Conservation (phyloP, 1,139 yeast genomes). For the Protomyces arabidopsidicola region DNA sequence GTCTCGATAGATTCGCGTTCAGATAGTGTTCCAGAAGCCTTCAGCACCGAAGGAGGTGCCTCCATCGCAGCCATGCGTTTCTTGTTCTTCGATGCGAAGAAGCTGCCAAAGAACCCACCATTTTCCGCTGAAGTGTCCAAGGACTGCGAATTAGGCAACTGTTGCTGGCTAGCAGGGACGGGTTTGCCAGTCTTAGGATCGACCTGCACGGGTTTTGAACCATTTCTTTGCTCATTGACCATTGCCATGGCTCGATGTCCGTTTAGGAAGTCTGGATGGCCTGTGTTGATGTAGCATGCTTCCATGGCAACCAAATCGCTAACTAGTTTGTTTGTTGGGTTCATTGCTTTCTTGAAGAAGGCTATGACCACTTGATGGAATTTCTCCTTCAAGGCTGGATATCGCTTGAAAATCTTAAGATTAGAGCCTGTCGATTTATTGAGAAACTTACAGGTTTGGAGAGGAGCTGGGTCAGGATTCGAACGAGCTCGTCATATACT, state of each 20-base stretch:
- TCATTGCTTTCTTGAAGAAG: constrained; percentile 70
- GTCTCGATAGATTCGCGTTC: constrained; percentile 96
- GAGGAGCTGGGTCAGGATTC: constrained; percentile 81
- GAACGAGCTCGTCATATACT: constrained; percentile 88
- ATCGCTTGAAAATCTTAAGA: constrained; percentile 60
- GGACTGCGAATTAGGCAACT: constrained; percentile 15
- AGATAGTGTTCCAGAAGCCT: constrained; percentile 91
- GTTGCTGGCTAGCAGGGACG: constrained; percentile 36
- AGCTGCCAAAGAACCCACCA: constrained; percentile 88
- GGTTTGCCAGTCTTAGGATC: constrained; percentile 90
- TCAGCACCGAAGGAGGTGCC: constrained; percentile 82
- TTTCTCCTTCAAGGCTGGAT: constrained; percentile 85
- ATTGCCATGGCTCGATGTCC: constrained; percentile 95
- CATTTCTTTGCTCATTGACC: constrained; percentile 86
- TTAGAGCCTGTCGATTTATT: background rate
- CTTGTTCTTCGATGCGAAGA: constrained; percentile 86
- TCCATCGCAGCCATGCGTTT: constrained; percentile 94
- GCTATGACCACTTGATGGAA: constrained; percentile 73
- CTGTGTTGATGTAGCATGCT: constrained; percentile 92
- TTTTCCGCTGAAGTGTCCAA: constrained; percentile 35
- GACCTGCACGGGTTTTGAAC: constrained; percentile 69
- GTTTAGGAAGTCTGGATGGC: constrained; percentile 91
- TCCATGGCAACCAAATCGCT: constrained; percentile 76
- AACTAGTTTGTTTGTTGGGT: constrained; percentile 83
- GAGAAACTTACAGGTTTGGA: constrained; percentile 50